phyloP scores from a whole-genome alignment of 129 eudicot genomes.

The Lonicera japonica region DNA sequence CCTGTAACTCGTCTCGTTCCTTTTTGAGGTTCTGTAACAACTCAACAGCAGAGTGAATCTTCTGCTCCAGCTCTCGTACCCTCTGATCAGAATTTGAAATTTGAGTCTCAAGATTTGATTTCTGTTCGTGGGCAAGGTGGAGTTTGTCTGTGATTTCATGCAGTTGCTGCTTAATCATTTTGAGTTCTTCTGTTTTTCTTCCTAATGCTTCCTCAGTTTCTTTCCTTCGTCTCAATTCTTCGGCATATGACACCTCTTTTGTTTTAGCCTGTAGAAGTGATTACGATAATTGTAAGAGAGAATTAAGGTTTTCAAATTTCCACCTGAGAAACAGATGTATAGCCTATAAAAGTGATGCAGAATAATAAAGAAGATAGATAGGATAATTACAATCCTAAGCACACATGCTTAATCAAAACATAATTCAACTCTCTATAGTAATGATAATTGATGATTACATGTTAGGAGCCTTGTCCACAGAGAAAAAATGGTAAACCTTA shows the following conservation, averaged over 20 bases:
- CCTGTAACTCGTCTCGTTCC: constrained; percentile 72
- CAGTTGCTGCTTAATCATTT: constrained; percentile 35
- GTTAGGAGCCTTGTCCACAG: too few species aligned
- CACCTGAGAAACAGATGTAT: too few species aligned
- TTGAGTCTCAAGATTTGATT: constrained; percentile 46
- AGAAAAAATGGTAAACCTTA: too few species aligned
- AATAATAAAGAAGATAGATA: too few species aligned
- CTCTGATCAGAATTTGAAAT: constrained; percentile 36
- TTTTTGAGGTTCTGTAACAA: constrained; percentile 60
- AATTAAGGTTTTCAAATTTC: too few species aligned
- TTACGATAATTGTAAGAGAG: background rate
- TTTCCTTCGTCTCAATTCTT: constrained; percentile 44
- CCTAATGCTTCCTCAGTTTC: constrained; percentile 53
- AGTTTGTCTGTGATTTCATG: constrained; percentile 39
- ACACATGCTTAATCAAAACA: too few species aligned
- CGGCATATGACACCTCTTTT: constrained; percentile 38
- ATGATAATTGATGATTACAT: too few species aligned
- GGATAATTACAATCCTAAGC: too few species aligned
- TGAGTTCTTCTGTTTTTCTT: constrained; percentile 43
- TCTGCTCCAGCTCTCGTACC: constrained; percentile 60
- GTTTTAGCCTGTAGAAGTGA: constrained; percentile 45
- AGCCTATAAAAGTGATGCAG: too few species aligned
- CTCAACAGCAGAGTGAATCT: constrained; percentile 67
- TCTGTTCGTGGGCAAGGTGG: constrained; percentile 44
- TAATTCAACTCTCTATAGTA: too few species aligned